phyloP scores from a whole-genome alignment of 2,329 filamentous ascomycete genomes.

The Alternaria novae-zelandiae region DNA sequence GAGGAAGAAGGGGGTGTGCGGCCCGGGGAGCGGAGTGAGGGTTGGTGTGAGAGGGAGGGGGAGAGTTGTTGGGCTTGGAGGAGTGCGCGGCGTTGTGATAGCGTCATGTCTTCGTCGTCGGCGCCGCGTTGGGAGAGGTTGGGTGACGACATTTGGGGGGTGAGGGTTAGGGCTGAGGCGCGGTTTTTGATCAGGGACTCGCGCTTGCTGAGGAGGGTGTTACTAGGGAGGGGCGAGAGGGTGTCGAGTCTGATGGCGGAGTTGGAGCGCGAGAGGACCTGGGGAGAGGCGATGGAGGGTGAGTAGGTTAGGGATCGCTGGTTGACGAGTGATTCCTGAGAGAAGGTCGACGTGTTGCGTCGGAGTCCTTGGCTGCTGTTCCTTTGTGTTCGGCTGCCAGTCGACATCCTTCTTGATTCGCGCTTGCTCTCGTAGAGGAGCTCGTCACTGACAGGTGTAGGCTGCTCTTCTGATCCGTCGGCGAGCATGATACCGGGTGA shows the following conservation, averaged over 20 bases:
- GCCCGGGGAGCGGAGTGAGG: constrained; percentile 17
- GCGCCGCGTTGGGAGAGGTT: constrained; percentile 31
- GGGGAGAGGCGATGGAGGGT: constrained; percentile 22
- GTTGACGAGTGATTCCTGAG: constrained; percentile 26
- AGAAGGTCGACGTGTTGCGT: constrained; percentile 32
- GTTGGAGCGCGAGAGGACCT: constrained; percentile 27
- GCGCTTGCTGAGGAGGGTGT: constrained; percentile 62
- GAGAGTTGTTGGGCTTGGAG: constrained; percentile 43
- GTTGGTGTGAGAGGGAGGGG: constrained; percentile 16
- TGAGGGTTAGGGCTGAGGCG: constrained; percentile 48
- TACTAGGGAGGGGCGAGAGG: constrained; percentile 38
- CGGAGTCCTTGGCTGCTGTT: constrained; percentile 21
- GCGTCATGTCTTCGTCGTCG: constrained; percentile 70
- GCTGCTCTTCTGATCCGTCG: constrained; percentile 55
- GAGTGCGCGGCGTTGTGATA: constrained; percentile 65
- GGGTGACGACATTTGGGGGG: constrained; percentile 34
- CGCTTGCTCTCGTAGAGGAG: constrained; percentile 25
- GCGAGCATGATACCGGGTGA: constrained; percentile 53
- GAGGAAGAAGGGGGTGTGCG: constrained; percentile 31
- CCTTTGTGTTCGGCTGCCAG: constrained; percentile 25
- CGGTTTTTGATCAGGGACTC: constrained; percentile 58
- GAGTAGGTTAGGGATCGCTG: constrained; percentile 22
- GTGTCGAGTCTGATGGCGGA: constrained; percentile 22
- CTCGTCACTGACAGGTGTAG: constrained; percentile 57
- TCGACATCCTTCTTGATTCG: constrained; percentile 34